These are phyloP conservation scores for Scorias spongiosa DNA, from an alignment of 2,329 filamentous ascomycete species.

Conservation along the genomic window DNA sequence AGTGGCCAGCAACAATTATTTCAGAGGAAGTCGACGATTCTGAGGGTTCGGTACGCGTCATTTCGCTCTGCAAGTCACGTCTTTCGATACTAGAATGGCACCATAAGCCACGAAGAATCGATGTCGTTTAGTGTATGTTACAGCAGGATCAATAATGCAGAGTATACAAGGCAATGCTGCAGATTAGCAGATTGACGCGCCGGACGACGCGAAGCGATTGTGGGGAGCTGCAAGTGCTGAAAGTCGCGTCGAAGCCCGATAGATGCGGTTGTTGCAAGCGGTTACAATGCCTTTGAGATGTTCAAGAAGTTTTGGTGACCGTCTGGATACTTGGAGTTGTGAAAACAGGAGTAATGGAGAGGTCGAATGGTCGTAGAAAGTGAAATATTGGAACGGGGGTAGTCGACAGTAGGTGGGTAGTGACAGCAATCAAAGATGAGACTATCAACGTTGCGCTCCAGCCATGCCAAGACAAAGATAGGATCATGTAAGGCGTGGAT, in stretches of 20 bases:
- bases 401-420: too few species aligned
- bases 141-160: not conserved
- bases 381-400: too few species aligned
- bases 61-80: not conserved
- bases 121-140: too few species aligned
- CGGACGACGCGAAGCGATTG: slow-evolving; percentile 9
- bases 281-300: slow-evolving; percentile 2
- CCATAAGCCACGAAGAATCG: too few species aligned
- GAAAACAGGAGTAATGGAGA: too few species aligned
- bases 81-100: not conserved
- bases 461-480: too few species aligned
- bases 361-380: too few species aligned
- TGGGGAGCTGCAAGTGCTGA: slow-evolving; percentile 9
- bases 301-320: too few species aligned
- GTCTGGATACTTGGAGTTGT: too few species aligned
- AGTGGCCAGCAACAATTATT: slow-evolving; percentile 20
- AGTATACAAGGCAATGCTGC: slow-evolving; percentile 3
- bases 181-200: not conserved
- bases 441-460: too few species aligned
- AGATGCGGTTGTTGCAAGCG: not conserved
- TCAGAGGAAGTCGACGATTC: slow-evolving; percentile 28
- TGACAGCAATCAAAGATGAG: too few species aligned
- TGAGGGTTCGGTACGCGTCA: slow-evolving; percentile 23
- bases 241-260: not conserved
- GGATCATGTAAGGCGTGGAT: too few species aligned